A percentile compares a stretch with the other conserved stretches of the same genome.
Evolutionary conservation across 2,329 filamentous ascomycete species (phyloP).

Genomic region (Neocatenulostroma microsporum): DNA sequence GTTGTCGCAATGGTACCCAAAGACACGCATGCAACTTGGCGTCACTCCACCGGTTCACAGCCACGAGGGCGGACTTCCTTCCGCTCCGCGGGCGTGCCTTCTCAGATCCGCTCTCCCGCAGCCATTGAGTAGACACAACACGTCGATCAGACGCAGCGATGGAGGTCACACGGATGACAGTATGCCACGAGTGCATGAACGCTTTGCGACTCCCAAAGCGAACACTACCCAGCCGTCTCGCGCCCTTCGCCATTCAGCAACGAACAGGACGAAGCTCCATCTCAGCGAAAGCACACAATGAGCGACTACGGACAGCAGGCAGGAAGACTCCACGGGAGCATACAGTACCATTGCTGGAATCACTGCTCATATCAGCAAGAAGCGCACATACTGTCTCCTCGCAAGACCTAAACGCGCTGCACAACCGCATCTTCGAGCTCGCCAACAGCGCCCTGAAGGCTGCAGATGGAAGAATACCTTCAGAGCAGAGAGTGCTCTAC

Average conservation of each 20-base stretch:
- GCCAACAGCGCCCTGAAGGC: conserved; percentile 18
- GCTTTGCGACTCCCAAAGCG: conserved; percentile 8
- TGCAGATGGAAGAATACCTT: conserved; percentile 17
- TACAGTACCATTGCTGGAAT: conserved; percentile 10
- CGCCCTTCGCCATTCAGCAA: conserved; percentile 1
- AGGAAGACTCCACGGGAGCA: neutral
- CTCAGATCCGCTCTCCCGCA: no score
- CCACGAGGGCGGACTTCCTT: no score
- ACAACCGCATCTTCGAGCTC: conserved; percentile 24
- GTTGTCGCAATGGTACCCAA: no score
- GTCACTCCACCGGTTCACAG: no score
- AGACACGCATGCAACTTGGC: no score
- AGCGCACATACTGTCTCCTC: conserved; percentile 11
- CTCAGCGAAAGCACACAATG: conserved; percentile 9
- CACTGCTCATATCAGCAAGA: conserved; percentile 10
- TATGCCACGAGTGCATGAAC: conserved; percentile 14
- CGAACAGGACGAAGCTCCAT: conserved; percentile 3
- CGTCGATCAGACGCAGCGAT: conserved; percentile 10
- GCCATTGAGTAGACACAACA: no score
- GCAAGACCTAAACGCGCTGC: conserved; percentile 16
- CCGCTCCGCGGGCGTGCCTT: no score
- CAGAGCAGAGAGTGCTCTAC: conserved; percentile 26
- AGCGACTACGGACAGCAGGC: conserved; percentile 2
- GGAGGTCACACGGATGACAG: conserved; percentile 12
- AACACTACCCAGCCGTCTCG: neutral